Evolutionary conservation across 352 stramenopile species (phyloP).

Genomic region (Blastocystis sp.): DNA sequence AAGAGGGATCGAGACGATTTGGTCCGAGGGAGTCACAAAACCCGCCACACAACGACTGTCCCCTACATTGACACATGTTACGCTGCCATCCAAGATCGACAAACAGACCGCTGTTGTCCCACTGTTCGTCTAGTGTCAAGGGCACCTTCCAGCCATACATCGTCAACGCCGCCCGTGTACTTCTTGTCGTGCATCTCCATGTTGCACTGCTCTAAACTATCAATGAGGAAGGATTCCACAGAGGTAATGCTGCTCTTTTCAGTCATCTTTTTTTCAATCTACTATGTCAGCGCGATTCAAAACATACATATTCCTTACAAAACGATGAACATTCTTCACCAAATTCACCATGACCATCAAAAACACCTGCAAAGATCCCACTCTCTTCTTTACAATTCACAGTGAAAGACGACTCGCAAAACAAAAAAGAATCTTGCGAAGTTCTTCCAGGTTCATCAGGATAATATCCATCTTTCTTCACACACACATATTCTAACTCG

Average conservation of each 20-base stretch:
- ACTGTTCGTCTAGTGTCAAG: slow-evolving; percentile 27
- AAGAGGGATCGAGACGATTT: slow-evolving; percentile 1
- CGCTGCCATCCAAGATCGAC: background rate
- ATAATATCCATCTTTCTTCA: slow-evolving; percentile 36
- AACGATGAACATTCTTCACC: background rate
- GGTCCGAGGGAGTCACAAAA: background rate
- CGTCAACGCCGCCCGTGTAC: background rate
- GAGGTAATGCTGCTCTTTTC: background rate
- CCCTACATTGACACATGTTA: slow-evolving; percentile 1
- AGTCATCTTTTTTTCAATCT: slow-evolving; percentile 7
- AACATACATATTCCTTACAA: background rate
- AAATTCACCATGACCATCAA: slow-evolving; percentile 36
- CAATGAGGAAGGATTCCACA: background rate
- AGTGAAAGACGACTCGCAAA: background rate
- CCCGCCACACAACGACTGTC: slow-evolving; percentile 28
- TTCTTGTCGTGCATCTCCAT: background rate
- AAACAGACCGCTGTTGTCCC: slow-evolving; percentile 31
- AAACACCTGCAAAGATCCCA: slow-evolving; percentile 1
- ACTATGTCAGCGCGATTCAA: background rate
- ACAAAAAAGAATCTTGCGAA: background rate
- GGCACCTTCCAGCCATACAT: background rate
- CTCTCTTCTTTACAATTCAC: background rate
- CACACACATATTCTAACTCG: slow-evolving; percentile 8
- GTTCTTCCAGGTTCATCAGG: background rate
- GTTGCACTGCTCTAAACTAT: slow-evolving; percentile 24